A percentile compares a stretch with the other conserved stretches of the same genome.
Evolutionary conservation across 768 basidiomycete species (phyloP).

Genomic region (Goffeauzyma gilvescens): DNA sequence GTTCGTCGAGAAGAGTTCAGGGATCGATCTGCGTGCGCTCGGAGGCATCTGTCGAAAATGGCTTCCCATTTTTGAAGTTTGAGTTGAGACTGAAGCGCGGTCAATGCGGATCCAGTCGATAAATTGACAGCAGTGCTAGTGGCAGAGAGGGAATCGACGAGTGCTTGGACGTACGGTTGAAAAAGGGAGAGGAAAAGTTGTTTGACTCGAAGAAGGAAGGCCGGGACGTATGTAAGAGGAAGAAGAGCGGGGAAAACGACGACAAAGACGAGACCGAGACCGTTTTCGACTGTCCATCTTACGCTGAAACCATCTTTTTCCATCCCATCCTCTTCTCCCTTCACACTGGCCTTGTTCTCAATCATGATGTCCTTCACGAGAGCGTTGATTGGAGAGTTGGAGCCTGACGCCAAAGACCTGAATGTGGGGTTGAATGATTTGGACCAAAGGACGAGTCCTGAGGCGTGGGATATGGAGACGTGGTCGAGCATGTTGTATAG

Average conservation of each 20-base stretch:
- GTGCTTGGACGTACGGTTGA: conserved; percentile 59
- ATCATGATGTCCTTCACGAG: conserved; percentile 80
- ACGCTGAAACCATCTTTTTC: conserved; percentile 89
- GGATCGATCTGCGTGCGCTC: conserved; percentile 15
- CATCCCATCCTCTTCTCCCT: conserved; percentile 50
- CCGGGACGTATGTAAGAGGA: conserved; percentile 81
- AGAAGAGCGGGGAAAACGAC: conserved; percentile 93
- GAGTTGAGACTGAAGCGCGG: conserved; percentile 15
- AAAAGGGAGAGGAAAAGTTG: conserved; percentile 71
- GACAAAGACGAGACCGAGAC: conserved; percentile 89
- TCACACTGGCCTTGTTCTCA: conserved; percentile 41
- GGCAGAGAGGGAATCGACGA: conserved; percentile 51
- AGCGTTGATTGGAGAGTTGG: conserved; percentile 66
- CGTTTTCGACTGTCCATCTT: conserved; percentile 86
- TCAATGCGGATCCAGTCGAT: conserved; percentile 9
- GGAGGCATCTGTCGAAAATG: conserved; percentile 28
- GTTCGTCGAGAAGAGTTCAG: no score
- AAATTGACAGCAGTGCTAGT: conserved; percentile 9
- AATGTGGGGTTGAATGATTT: conserved; percentile 82
- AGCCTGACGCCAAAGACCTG: conserved; percentile 46
- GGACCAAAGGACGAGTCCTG: conserved; percentile 85
- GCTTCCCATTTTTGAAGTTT: conserved; percentile 21
- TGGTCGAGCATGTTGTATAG: conserved; percentile 60
- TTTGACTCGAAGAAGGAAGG: conserved; percentile 62
- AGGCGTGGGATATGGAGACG: conserved; percentile 86